Evolutionary conservation across 352 stramenopile genomes (phyloP).

Genomic region (Phytophthora parvispora): DNA sequence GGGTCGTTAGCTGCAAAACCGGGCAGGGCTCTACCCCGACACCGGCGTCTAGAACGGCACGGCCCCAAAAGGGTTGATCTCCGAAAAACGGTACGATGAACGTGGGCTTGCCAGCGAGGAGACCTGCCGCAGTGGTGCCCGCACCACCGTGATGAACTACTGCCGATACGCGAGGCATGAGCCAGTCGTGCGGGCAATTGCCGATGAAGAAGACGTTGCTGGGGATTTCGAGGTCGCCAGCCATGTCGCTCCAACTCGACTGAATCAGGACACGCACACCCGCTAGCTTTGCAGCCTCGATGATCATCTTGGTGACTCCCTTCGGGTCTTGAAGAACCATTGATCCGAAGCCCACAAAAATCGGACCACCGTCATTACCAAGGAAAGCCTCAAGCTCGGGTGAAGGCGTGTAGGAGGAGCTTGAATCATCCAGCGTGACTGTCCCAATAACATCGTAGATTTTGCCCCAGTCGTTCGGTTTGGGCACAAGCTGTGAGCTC

Average conservation of each 20-base stretch:
- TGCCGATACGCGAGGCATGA: conserved; percentile 89
- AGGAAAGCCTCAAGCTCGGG: conserved; percentile 76
- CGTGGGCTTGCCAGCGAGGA: conserved; percentile 93
- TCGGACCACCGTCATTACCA: conserved; percentile 66
- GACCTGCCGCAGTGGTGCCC: conserved; percentile 92
- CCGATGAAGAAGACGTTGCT: conserved; percentile 74
- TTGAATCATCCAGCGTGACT: conserved; percentile 60
- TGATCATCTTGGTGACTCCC: conserved; percentile 86
- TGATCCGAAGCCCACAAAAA: conserved; percentile 96
- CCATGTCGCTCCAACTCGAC: conserved; percentile 90
- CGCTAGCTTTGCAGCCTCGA: conserved; percentile 71
- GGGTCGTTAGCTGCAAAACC: conserved; percentile 82
- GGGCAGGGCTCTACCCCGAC: conserved; percentile 91
- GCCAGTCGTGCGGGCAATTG: conserved; percentile 92
- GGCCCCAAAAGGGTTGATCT: conserved; percentile 96
- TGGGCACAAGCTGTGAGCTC: conserved; percentile 87
- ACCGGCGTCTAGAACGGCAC: conserved; percentile 82
- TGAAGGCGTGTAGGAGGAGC: conserved; percentile 61
- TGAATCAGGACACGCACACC: conserved; percentile 92
- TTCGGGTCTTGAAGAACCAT: conserved; percentile 92
- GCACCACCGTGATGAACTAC: conserved; percentile 89
- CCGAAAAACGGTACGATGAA: conserved; percentile 97
- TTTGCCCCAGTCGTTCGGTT: conserved; percentile 90
- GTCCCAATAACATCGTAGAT: conserved; percentile 93
- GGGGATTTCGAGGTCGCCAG: conserved; percentile 50